Evolutionary conservation across 352 stramenopile genomes (phyloP), one percentile per base, ranked within the genome.

Genomic region (Phytophthora chlamydospora): DNA sequence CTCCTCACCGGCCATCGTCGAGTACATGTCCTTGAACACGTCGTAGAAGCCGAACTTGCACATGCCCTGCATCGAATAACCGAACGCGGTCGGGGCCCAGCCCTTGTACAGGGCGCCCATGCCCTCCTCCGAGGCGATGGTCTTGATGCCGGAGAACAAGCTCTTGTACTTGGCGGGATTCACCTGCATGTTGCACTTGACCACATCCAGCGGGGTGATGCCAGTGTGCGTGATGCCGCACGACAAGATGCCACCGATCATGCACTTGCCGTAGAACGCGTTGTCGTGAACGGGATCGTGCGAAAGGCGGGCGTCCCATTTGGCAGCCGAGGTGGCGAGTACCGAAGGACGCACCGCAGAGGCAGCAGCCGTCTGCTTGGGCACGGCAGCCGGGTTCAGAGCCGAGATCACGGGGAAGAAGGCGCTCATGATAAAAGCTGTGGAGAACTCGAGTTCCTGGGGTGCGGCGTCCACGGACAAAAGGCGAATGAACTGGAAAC

Each of bases 171-270:
- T 95, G 66, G 61, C 71, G 11, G 91, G 79, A 76, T 91, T 91
- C 59, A 96, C 90, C 72, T 98, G 93, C 89, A 97, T 98, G 86
- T 97, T 97, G 78, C 93, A 98, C 83, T 98, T 98, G 62, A 97
- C 93, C 32, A 98, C 87, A 76, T 98, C 93, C 33, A 98, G 76
- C n/a, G 93, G 91, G 33, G 88, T 96, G 69, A 98, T 96, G 49
- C 83, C 80, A 47, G 93, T 97, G 88, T 98, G 93, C 39, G 93
- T 98, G 29, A 96, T 71, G 41, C 93, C 93, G 76, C 93, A 98
- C 59, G 91, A 97, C 24, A 98, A 75, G 42, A 98, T 67, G 66
- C 93, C 93, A 45, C 80, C 93, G 42, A 97, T 83, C 87, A 98
- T 97, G 85, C 93, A 98, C 86, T 97, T 97, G 71, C 78, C 79